phyloP scores from a whole-genome alignment of 257 asterid species.

The Petunia secreta region DNA sequence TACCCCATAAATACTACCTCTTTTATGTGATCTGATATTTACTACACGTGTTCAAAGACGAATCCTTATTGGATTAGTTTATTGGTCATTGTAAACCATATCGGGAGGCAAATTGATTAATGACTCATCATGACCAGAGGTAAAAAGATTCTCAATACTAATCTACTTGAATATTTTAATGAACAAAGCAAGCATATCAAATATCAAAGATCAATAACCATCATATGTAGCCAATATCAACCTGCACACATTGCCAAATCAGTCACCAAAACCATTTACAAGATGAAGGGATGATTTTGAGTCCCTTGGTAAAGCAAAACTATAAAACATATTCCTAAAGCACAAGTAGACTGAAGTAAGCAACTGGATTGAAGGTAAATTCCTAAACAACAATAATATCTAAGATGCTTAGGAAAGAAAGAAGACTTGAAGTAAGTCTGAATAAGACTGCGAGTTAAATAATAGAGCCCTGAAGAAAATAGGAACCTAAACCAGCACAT shows the following conservation, averaged over 20 bases:
- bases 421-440: no score
- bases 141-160: background rate
- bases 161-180: background rate
- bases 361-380: background rate
- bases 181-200: background rate
- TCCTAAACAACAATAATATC: background rate
- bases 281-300: background rate
- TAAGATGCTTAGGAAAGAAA: background rate
- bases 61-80: no score
- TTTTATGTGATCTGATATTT: no score
- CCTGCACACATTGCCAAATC: background rate
- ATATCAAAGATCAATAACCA: background rate
- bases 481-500: no score
- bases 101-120: no score
- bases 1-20: no score
- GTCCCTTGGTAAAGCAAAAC: background rate
- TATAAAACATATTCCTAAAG: background rate
- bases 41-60: no score
- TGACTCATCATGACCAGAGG: background rate
- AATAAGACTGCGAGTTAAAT: no score
- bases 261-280: background rate
- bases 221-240: conserved; percentile 9
- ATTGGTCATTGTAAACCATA: no score
- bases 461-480: no score
- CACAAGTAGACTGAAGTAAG: background rate